phyloP scores from a whole-genome alignment of 805 yeast genomes.

The Candida patagonica region DNA sequence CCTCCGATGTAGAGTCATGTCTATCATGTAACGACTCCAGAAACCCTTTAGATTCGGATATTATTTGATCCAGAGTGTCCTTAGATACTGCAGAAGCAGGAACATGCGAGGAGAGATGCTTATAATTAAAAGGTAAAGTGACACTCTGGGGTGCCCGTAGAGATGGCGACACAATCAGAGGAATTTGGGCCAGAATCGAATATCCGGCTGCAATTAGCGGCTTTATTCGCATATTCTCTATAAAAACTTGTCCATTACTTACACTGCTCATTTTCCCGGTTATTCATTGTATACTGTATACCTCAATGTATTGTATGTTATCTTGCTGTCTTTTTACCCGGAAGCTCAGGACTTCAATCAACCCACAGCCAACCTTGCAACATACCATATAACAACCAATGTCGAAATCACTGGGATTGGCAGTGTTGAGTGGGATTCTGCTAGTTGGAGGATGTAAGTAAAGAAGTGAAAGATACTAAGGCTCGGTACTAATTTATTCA shows the following conservation, averaged over 20 bases:
- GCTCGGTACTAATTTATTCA: neutral
- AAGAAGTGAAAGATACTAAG: neutral
- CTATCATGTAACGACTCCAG: conserved; percentile 20
- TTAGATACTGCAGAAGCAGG: conserved; percentile 27
- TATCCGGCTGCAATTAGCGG: conserved; percentile 38
- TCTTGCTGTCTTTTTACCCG: too few species aligned
- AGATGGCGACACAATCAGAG: conserved; percentile 44
- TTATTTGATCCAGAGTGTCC: conserved; percentile 27
- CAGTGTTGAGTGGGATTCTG: conserved; percentile 23
- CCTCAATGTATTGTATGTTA: too few species aligned
- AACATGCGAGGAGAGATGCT: conserved; percentile 27
- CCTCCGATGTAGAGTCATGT: conserved; percentile 21
- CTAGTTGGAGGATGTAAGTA: conserved; percentile 33
- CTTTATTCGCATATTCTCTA: too few species aligned
- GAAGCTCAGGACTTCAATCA: too few species aligned
- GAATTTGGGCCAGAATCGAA: conserved; percentile 42
- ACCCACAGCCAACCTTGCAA: too few species aligned
- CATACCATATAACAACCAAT: conserved; percentile 5
- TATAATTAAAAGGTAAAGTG: conserved; percentile 42
- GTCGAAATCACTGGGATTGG: conserved; percentile 1
- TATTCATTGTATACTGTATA: too few species aligned
- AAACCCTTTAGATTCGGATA: conserved; percentile 27
- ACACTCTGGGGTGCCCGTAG: conserved; percentile 48
- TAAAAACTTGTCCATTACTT: too few species aligned
- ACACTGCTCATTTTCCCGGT: too few species aligned